Evolutionary conservation across 352 stramenopile genomes (phyloP), one percentile per base, ranked within the genome.

Genomic region (Aphanomyces euteiches): DNA sequence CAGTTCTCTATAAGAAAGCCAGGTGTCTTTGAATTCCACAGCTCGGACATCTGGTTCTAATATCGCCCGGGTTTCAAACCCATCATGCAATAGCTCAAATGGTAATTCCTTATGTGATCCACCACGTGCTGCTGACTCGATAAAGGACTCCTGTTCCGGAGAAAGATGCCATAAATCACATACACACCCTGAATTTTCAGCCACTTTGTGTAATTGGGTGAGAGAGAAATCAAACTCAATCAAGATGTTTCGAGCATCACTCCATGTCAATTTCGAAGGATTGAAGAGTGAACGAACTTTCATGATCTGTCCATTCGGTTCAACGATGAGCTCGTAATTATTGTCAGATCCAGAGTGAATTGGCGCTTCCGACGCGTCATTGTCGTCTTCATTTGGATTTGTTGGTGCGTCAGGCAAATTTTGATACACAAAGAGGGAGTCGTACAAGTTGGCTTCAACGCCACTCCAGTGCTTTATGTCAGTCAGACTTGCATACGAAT

Each of bases 1-100:
- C 1, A 82, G 67, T 17, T 77, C 67, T 37, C 72, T 67, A 68
- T 80, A 79, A 2, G 74, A 77, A 28, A 80, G 53, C 21, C 58
- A 63, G 8, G 73, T 72, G 7, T 58, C 54, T 48, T 63, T 75
- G 1, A 66, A 61, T 54, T 63, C 58, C 21, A 66, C 69, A 5
- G 69, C 67, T 21, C 48, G 45, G 47, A 67, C 50, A 48, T 73
- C 73, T 38, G 75, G 72, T 6, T 79, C 43, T 1, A 1, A n/a
- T 12, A 50, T 17, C 61, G 72, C 71, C 3, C 28, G 1, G 1
- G 13, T 5, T 41, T 61, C 54, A 41, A 61, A 61, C 54, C 15
- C 54, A 37, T 40, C 3, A 5, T 61, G 54, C 5, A 61, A 61
- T 1, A 61, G 36, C 19, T 37, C 54, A 37, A 21, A 61, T 37